Evolutionary conservation across 371 early-diverging fungal genomes (phyloP).

Genomic region (Apophysomyces ossiformis): DNA sequence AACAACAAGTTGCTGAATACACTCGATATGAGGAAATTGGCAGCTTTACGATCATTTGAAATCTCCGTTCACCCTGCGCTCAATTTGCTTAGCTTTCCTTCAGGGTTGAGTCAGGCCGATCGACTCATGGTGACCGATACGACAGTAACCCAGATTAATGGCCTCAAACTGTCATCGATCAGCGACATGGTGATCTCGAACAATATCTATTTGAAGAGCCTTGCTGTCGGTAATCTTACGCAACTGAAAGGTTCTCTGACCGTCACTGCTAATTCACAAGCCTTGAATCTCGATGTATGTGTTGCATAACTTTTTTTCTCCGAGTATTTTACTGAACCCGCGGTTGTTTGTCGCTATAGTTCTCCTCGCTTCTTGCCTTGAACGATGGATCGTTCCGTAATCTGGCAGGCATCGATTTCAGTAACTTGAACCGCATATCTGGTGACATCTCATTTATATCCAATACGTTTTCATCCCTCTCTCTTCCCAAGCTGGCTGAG

Average conservation of each 20-base stretch:
- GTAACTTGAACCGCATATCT: slow-evolving; percentile 35
- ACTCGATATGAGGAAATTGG: slow-evolving; percentile 38
- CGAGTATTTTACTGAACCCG: slow-evolving; percentile 19
- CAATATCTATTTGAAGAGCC: slow-evolving; percentile 50
- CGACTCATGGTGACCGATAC: slow-evolving; percentile 46
- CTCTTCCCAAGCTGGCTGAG: slow-evolving; percentile 33
- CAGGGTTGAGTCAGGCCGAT: slow-evolving; percentile 43
- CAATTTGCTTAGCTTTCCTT: slow-evolving; percentile 38
- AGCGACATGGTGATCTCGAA: slow-evolving; percentile 46
- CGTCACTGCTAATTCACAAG: slow-evolving; percentile 52
- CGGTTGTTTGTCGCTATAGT: slow-evolving; percentile 22
- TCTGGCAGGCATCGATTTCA: slow-evolving; percentile 37
- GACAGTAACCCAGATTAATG: slow-evolving; percentile 48
- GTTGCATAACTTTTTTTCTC: slow-evolving; percentile 12
- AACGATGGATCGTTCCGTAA: slow-evolving; percentile 47
- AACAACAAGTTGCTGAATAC: slow-evolving; percentile 50
- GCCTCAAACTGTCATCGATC: slow-evolving; percentile 38
- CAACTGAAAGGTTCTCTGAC: slow-evolving; percentile 34
- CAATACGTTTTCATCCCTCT: slow-evolving; percentile 42
- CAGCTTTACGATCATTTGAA: slow-evolving; percentile 42
- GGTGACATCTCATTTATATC: slow-evolving; percentile 54
- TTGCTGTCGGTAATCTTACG: slow-evolving; percentile 40
- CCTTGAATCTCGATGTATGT: slow-evolving; percentile 37
- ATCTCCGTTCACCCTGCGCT: slow-evolving; percentile 48
- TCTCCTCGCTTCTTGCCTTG: slow-evolving; percentile 33